Base-by-base conservation (phyloP, 305 asterid genomes). In the Striga hermonthica region DNA sequence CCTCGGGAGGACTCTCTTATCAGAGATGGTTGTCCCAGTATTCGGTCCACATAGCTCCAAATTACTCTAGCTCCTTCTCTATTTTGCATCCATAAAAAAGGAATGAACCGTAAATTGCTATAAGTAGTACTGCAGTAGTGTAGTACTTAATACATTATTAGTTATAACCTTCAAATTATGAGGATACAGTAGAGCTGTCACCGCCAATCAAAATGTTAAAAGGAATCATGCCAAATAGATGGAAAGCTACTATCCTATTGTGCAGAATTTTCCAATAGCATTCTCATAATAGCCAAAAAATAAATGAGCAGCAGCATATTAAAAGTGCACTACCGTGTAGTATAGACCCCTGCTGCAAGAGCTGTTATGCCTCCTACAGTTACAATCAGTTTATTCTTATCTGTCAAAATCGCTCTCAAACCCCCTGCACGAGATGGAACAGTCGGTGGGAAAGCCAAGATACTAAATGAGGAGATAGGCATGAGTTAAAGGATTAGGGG, bases 1-100 rank as follows among this genome's bases (percentile, higher is more conserved):
- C 97, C 97, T 76, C 90, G 86, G 62, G 97, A 93, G 61, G 99
- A 93, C 81, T 93, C 99, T 66, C 99, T 82, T 68, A 93, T 90
- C 57, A 93, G 78, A 72, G 97, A 90, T 66, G 97, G 99, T 67
- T 93, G 99, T 74, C 99, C 99, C 75, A 93, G 71, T 77, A 88
- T 86, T 74, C 97, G 87, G 77, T 93, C 99, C 80, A 90, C 95
- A 9, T 93, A 90, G 77, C 96, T 81, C 99, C 99, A 93, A 63
- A 93, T 75, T 58, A 90, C 99, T 74, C 85, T 84, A 37, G 99
- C 94, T 67, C 97, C 99, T 86, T 93, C 98, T 79, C 97, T 93
- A 75, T 72, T 11, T 15, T 68, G 73, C 74, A 66, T 15, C 57
- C 13, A 64, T 31, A 61, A 39, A 69, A 41, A 41, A 1, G 1